Conservation (phyloP, 1,139 yeast genomes). For the Lizanozyma gosingica region DNA sequence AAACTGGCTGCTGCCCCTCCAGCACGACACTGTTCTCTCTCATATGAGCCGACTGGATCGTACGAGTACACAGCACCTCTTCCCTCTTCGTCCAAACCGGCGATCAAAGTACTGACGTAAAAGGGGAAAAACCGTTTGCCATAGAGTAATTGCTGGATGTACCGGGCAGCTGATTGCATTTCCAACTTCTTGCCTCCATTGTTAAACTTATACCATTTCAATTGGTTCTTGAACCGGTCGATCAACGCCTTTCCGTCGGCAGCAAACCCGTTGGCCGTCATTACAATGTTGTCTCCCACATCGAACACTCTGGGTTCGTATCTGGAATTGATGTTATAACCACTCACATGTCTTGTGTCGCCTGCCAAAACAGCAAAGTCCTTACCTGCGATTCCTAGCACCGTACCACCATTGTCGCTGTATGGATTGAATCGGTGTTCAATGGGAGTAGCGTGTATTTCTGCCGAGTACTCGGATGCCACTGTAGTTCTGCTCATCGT, state of each 20-base stretch:
- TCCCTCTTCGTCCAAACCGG: conserved; percentile 92
- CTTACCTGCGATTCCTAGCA: conserved; percentile 93
- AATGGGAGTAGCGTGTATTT: conserved; percentile 53
- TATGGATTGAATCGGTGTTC: conserved; percentile 95
- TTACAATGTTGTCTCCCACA: conserved; percentile 79
- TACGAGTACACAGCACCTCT: conserved; percentile 92
- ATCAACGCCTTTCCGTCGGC: conserved; percentile 90
- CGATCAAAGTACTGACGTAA: conserved; percentile 89
- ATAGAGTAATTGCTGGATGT: conserved; percentile 82
- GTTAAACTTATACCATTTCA: conserved; percentile 92
- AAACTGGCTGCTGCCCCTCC: conserved; percentile 96
- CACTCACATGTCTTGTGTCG: conserved; percentile 93
- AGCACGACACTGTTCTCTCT: conserved; percentile 94
- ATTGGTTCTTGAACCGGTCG: conserved; percentile 63
- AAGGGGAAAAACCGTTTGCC: conserved; percentile 95
- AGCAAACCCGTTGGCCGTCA: conserved; percentile 93
- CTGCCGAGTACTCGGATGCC: conserved; percentile 54
- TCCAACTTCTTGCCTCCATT: conserved; percentile 64
- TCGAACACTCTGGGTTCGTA: conserved; percentile 86
- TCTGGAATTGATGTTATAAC: conserved; percentile 88
- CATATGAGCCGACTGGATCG: conserved; percentile 97
- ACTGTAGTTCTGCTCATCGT: conserved; percentile 27
- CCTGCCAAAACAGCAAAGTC: conserved; percentile 97
- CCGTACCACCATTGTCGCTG: conserved; percentile 96
- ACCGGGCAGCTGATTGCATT: conserved; percentile 75